phyloP scores from a whole-genome alignment of 2,329 filamentous ascomycete species.

The Fusarium sp. region DNA sequence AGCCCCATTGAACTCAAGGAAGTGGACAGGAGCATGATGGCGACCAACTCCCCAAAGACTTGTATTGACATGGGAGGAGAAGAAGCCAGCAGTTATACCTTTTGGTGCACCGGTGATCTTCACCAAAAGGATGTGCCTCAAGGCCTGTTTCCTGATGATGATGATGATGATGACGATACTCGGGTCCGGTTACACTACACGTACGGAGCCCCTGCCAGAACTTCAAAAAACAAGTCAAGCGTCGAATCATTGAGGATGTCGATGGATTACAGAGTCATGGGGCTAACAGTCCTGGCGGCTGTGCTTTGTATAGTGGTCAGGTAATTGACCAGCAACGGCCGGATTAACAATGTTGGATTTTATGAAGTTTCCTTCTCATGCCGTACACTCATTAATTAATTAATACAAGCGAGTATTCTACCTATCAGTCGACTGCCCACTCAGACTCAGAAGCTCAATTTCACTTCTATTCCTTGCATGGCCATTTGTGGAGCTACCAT shows the following conservation, averaged over 20 bases:
- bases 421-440: not conserved
- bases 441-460: not conserved
- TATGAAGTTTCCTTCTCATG: not conserved
- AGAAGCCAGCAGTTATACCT: constrained; percentile 15
- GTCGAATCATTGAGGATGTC: not conserved
- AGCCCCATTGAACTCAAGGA: not conserved
- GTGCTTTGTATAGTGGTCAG: not conserved
- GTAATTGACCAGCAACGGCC: not conserved
- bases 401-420: not conserved
- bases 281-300: not conserved
- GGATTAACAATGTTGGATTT: not conserved
- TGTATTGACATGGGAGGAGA: constrained; percentile 21
- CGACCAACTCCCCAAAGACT: not conserved
- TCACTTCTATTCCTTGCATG: not conserved
- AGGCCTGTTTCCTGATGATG: constrained; percentile 6
- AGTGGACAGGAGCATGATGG: constrained; percentile 4
- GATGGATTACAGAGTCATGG: not conserved
- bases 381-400: not conserved
- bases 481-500: not conserved
- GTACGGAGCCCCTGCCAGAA: not conserved
- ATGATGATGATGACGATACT: not conserved
- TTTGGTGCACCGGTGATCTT: constrained; percentile 16
- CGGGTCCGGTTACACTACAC: not conserved
- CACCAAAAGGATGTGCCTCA: not conserved
- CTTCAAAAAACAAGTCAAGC: not conserved